Evolutionary conservation across 2,329 filamentous ascomycete genomes (phyloP), one percentile per base, ranked within the genome.

Genomic region (Aspergillus pseudonomiae): DNA sequence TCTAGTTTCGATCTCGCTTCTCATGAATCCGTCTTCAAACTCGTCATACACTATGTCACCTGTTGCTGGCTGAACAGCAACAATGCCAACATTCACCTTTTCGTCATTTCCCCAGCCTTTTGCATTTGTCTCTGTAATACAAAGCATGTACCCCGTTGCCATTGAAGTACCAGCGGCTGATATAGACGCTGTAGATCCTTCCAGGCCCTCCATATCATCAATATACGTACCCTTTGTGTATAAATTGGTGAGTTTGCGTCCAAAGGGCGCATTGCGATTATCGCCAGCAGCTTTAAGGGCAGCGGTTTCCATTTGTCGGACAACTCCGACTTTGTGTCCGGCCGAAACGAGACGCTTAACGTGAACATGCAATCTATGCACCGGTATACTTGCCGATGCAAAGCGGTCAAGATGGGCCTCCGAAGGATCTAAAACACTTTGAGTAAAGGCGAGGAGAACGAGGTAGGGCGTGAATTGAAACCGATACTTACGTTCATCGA

Each of bases 221-320:
- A 99, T 90, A 71, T 98, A 99, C 2, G 95, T 99, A 50, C 94
- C 95, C 77, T 98, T 99, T 10, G 95, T 99, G 79, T 99, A 99
- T 7, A 99, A 84, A 73, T 96, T 97, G 19, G 95, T 98, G 71
- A 99, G 88, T 72, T 96, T 95, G 41, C 95, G 89, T 43, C 93
- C 87, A 71, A 99, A 99, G 0, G 95, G 94, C 0, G 93, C 87
- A 74, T 97, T 97, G 63, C 92, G 88, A 77, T 98, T 99, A 75
- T 97, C 93, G 52, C 95, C 94, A 1, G 89, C 95, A 67, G 96
- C 96, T 77, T 99, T 99, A 65, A 99, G 82, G 0, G 95, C 95
- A 2, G 95, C 95, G 0, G 95, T 99, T 78, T 99, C 95, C 32
- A 97, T 84, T 78, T 99, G 95, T 32, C 94, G 86, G 11, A 99